Base-by-base conservation (phyloP, 1,284 basidiomycete genomes). In the Cronartium ribicola region DNA sequence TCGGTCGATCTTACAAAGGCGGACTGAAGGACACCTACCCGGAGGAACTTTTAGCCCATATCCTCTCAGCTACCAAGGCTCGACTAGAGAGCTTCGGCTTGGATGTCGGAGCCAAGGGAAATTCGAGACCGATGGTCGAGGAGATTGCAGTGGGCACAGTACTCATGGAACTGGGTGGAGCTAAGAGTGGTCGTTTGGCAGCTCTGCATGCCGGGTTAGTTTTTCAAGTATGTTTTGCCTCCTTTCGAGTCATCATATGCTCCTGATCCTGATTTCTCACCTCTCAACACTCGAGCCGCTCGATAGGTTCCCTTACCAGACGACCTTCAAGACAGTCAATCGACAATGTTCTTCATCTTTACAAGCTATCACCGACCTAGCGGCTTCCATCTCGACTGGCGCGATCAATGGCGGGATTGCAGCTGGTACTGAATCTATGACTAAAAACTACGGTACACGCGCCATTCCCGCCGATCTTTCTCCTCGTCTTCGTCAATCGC, bases 91-190 rank as follows among this genome's bases (percentile, higher is more conserved):
- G 75, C 10, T 20, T 57, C 17, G 81, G 80, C 40, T 78, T 82
- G n/a, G 78, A 80, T 75, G 78, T 80, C 67, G 69, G 77, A 60
- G 72, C 75, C 22, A 76, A 77, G 57, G 72, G 72, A 17, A 76
- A 77, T 63, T 77, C 79, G 17, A 57, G 29, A 57, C 51, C 51
- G 20, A 20, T 57, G 3, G 79, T 82, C 59, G 75, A 82, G 68
- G 81, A 82, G 75, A 78, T 82, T 57, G 78, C 78, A 77, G 79
- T 79, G 37, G 81, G 81, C 7, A 82, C 79, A 10, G 81, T 82
- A n/a, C 76, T 82, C 29, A 81, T 81, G 80, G 81, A 82, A 77
- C 77, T 82, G 14, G 81, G 81, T n/a, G 81, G 81, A 7, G 81
- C 81, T 44, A 82, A 81, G 66, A 79, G 77, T 43, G 81, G 81